These are phyloP conservation scores for Diaporthe sp. DNA, from an alignment of 2,329 filamentous ascomycete species.

Conservation along the genomic window DNA sequence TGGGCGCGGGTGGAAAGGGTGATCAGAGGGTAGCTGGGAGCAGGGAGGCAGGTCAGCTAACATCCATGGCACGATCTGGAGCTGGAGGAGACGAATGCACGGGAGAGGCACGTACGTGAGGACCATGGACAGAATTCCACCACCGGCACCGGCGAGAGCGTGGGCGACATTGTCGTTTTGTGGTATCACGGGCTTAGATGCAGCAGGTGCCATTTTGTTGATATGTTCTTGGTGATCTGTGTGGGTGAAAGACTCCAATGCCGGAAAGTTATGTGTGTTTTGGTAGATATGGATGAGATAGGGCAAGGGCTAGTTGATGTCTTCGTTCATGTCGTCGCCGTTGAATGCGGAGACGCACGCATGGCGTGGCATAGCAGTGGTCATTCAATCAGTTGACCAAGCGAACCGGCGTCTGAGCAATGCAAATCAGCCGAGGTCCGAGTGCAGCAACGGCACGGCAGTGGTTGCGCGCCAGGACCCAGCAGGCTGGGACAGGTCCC, in stretches of 20 bases:
- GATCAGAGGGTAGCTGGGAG: conserved; percentile 87
- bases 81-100: neutral
- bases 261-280: neutral
- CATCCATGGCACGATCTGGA: conserved; percentile 26
- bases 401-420: conserved; percentile 13
- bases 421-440: conserved; percentile 39
- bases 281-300: neutral
- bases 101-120: conserved; percentile 75
- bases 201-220: conserved; percentile 45
- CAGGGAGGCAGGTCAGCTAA: conserved; percentile 25
- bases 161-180: conserved; percentile 98
- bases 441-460: conserved; percentile 29
- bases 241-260: neutral
- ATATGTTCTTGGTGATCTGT: neutral
- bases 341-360: neutral
- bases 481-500: conserved; percentile 9
- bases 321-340: conserved; percentile 37
- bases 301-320: conserved; percentile 34
- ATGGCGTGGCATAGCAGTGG: conserved; percentile 6
- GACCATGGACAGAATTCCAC: conserved; percentile 94
- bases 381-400: conserved; percentile 25
- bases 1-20: conserved; percentile 97
- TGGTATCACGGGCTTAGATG: conserved; percentile 75
- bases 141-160: conserved; percentile 91
- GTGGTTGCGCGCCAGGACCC: conserved; percentile 14